Conservation (phyloP, 805 yeast species). For the Kodamaea sagamina region DNA sequence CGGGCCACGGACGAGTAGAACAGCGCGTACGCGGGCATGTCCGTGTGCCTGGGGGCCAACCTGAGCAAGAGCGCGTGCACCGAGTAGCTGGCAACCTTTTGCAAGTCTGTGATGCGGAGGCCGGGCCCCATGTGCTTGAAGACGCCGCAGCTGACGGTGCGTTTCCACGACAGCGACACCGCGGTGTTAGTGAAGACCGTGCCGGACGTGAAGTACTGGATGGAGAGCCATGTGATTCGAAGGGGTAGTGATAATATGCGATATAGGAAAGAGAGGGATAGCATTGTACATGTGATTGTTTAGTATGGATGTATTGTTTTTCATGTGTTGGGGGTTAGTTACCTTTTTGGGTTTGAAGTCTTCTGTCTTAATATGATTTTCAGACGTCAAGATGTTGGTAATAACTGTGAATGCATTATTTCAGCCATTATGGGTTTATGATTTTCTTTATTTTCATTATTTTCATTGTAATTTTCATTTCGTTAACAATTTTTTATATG, state of each 20-base stretch:
- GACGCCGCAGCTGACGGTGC: slow-evolving; percentile 5
- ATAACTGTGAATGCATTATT: no score
- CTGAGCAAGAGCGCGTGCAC: neutral
- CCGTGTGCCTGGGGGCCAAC: neutral
- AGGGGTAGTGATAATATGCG: slow-evolving; percentile 6
- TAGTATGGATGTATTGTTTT: no score
- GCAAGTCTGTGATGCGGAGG: neutral
- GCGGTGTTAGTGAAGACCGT: slow-evolving; percentile 1
- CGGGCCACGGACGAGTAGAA: neutral
- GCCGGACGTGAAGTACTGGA: slow-evolving; percentile 6
- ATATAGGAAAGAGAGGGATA: slow-evolving; percentile 5
- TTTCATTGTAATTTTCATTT: no score
- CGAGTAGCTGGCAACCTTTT: slow-evolving; percentile 2
- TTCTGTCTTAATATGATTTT: no score
- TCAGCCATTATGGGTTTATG: no score
- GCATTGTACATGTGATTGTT: neutral
- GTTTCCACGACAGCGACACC: slow-evolving; percentile 1
- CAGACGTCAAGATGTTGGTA: no score
- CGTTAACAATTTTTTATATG: no score
- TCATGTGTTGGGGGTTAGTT: no score
- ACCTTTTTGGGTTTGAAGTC: no score
- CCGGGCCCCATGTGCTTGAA: slow-evolving; percentile 8
- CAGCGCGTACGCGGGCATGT: slow-evolving; percentile 1
- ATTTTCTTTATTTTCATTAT: no score
- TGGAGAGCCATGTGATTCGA: neutral